Evolutionary conservation across 2,329 filamentous ascomycete genomes (phyloP), one percentile per base, ranked within the genome.

Genomic region (Chaetomium globosum): DNA sequence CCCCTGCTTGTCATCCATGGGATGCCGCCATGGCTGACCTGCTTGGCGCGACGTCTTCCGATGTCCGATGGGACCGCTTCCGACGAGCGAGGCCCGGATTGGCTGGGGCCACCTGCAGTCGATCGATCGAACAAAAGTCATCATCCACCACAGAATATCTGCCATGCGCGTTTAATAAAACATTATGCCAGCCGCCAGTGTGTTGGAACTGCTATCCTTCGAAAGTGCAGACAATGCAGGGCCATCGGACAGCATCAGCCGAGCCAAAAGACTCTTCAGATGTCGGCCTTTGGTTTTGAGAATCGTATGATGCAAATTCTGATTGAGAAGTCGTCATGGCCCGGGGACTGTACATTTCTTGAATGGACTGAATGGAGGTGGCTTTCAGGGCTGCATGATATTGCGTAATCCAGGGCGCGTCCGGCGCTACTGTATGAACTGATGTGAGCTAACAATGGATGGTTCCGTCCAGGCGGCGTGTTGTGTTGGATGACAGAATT

Each of bases 11-110:
- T 54, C 31, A 51, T 23, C 43, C 53, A 26, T 51, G 28, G 43
- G 12, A 19, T 49, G 56, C 43, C n/a, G 36, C 46, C 9, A n/a
- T 62, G 48, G 48, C 43, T 26, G 55, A 52, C 61, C 30, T 43
- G 21, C 43, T 60, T 66, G 57, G 65, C 57, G 36, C 52, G 61
- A 58, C 58, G 39, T 43, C 59, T 64, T 67, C 65, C 61, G 61
- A 67, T 48, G 60, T 59, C 58, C 28, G 46, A 58, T 43, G 63
- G 59, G 59, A 16, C 63, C 31, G 51, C 52, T 48, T 67, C 63
- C 65, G 65, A 65, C 52, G 30, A 2, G 46, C 19, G 10, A 5
- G 30, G n/a, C 30, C 8, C 33, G 46, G 51, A 59, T 61, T 60
- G 63, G 58, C 39, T 51, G 36, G 33, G 4, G 19, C 12, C 28